Conservation (phyloP, 331 rosid genomes). For the Dryas integrifolia region DNA sequence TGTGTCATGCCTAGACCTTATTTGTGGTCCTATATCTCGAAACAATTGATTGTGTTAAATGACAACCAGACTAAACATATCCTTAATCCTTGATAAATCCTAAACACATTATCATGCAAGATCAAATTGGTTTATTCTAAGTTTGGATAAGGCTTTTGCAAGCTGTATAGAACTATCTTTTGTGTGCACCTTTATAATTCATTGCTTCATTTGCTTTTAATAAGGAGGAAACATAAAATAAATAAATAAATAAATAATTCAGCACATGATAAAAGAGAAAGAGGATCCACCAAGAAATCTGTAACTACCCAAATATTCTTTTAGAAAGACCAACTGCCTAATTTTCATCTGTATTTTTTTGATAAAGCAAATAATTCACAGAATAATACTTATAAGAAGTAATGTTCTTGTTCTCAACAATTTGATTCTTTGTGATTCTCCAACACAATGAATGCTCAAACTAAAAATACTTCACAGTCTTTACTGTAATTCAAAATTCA, state of each 20-base stretch:
- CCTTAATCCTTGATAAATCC: neutral
- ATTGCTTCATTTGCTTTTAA: no score
- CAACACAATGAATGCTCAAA: constrained; percentile 5
- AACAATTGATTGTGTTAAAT: neutral
- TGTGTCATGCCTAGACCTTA: neutral
- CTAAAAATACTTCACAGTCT: no score
- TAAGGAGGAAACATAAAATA: no score
- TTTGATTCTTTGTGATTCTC: neutral
- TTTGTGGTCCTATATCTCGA: neutral
- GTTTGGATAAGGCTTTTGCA: neutral
- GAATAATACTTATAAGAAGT: no score
- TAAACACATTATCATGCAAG: neutral
- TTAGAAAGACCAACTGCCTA: neutral
- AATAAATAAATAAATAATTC: no score
- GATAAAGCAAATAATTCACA: neutral
- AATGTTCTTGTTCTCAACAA: neutral
- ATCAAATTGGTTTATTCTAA: neutral
- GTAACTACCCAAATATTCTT: neutral
- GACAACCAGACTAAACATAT: neutral
- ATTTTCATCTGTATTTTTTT: neutral
- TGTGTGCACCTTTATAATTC: neutral
- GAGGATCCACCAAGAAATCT: neutral
- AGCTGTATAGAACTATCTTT: constrained; percentile 3
- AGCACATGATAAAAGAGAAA: neutral
- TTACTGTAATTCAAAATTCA: neutral